Evolutionary conservation across 306 rosid species (phyloP), one percentile per base, ranked within the genome.

Genomic region (Vachellia collinsii): DNA sequence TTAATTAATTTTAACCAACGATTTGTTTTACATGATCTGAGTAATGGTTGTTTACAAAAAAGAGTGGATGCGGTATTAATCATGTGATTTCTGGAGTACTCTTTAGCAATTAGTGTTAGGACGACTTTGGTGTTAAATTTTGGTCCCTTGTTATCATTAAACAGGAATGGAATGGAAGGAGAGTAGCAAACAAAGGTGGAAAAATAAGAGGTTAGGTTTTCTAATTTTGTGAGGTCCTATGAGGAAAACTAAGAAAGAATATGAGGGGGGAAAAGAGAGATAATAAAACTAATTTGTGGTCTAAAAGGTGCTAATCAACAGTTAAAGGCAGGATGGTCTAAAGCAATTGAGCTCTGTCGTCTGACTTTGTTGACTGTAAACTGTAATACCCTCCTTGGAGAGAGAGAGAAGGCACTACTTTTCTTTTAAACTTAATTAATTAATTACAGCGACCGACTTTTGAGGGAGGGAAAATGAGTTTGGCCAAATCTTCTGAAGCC

Each of bases 311-410:
- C 8, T 17, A 38, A 14, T 65, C 46, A 37, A 16, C 47, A 3
- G 47, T 20, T 17, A 16, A 3, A 29, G 6, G 7, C 48, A 42
- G 34, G 71, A 7, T 6, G 54, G 85, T 80, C 89, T 80, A 80
- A 80, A 83, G 83, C 53, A 9, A 85, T 50, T 74, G 85, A 68
- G 7, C 64, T 61, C 79, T 10, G 78, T 62, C 43, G 70, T 77
- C 46, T 1, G 62, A 68, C 85, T 77, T 80, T 80, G 78, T 83
- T 83, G 89, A 80, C n/a, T 50, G 58, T 10, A 77, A 83, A 29
- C 75, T 76, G 58, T 10, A 77, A 83, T 29, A 80, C 75, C 69
- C 43, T 80, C 83, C 37, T 7, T 59, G 37, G 29, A 20, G 36
- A 12, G 36, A 11, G 1, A 22, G 9, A 58, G 74, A 80, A 83